Evolutionary conservation across 2,329 filamentous ascomycete species (phyloP).

Genomic region (Dactylella cylindrospora): DNA sequence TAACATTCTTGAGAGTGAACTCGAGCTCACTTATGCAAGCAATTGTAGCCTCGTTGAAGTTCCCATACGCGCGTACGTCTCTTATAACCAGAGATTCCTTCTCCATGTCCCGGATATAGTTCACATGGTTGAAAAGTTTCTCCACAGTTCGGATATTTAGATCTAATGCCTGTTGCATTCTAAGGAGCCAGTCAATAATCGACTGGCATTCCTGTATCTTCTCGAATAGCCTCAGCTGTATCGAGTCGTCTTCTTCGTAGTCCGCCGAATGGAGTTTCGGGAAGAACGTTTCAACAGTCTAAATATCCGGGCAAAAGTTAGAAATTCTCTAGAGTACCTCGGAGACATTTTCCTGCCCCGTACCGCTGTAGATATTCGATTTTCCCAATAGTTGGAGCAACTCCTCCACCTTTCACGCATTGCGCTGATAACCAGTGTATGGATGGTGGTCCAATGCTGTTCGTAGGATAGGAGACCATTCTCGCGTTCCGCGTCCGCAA

Average conservation of each 20-base stretch:
- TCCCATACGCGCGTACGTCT: background rate
- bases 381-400: slow-evolving; percentile 2
- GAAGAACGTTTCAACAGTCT: slow-evolving; percentile 1
- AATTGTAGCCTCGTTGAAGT: background rate
- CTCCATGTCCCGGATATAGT: background rate
- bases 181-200: background rate
- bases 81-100: background rate
- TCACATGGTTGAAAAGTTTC: background rate
- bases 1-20: background rate
- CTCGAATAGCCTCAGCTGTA: background rate
- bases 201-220: slow-evolving; percentile 5
- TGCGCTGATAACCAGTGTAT: background rate
- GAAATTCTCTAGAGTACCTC: background rate
- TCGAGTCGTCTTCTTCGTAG: background rate
- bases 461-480: background rate
- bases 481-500: background rate
- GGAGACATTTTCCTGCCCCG: background rate
- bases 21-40: background rate
- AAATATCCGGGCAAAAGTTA: background rate
- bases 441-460: background rate
- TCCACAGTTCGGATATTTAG: background rate
- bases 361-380: background rate
- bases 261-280: background rate
- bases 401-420: background rate
- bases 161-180: background rate